Conservation (phyloP, 1,139 yeast genomes). For the Suhomyces panamericanus region DNA sequence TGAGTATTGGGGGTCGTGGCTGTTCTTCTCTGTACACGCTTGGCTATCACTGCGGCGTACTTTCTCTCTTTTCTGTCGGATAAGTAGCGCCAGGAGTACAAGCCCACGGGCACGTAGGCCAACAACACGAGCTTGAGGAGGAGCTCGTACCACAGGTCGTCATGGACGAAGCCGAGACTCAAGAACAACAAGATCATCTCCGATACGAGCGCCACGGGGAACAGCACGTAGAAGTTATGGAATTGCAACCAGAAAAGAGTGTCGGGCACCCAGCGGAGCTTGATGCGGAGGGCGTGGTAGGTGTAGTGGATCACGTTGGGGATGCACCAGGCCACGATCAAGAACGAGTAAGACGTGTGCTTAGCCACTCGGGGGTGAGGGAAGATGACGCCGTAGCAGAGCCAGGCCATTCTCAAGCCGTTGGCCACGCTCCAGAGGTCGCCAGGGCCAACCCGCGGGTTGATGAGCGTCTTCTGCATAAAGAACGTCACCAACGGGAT, state of each 20-base stretch:
- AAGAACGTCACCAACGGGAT: conserved; percentile 34
- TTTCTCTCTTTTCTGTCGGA: conserved; percentile 23
- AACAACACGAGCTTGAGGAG: conserved; percentile 30
- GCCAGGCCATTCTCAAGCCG: conserved; percentile 39
- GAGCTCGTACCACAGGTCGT: conserved; percentile 30
- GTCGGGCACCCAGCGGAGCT: conserved; percentile 34
- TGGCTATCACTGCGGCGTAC: conserved; percentile 27
- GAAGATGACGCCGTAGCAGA: conserved; percentile 47
- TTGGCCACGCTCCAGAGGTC: conserved; percentile 34
- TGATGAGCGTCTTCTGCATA: conserved; percentile 23
- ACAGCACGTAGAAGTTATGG: conserved; percentile 40
- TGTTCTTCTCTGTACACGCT: conserved; percentile 15
- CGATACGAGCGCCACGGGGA: conserved; percentile 47
- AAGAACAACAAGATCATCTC: conserved; percentile 57
- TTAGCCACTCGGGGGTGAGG: conserved; percentile 52
- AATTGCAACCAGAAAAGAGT: conserved; percentile 43
- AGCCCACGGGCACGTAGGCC: conserved; percentile 39
- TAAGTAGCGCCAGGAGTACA: conserved; percentile 38
- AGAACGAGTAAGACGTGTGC: conserved; percentile 48
- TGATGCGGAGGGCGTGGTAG: conserved; percentile 49
- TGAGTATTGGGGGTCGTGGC: neutral
- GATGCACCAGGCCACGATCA: conserved; percentile 49
- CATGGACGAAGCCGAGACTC: conserved; percentile 46
- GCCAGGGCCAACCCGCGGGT: conserved; percentile 7
- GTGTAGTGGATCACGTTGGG: conserved; percentile 43